A percentile compares a stretch with the other conserved stretches of the same genome.
Evolutionary conservation across 129 eudicot genomes (phyloP).

Genomic region (Cynara cardunculus): DNA sequence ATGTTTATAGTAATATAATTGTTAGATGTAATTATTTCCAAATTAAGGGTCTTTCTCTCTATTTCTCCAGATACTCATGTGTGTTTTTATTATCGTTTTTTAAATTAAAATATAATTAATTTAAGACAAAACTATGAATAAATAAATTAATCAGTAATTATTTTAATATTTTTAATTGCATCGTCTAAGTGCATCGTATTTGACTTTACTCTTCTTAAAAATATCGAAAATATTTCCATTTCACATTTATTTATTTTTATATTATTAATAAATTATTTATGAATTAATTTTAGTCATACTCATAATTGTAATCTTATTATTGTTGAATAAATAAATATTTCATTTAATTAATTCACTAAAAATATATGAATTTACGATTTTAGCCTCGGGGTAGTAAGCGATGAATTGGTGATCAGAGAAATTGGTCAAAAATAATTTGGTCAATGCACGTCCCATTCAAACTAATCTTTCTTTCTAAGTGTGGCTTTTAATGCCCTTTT

Average conservation of each 20-base stretch:
- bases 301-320: background rate
- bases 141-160: background rate
- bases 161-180: too few species aligned
- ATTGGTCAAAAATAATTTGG: slow-evolving; percentile 26
- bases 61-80: slow-evolving; percentile 6
- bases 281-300: background rate
- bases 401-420: slow-evolving; percentile 24
- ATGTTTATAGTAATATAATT: slow-evolving; percentile 14
- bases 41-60: slow-evolving; percentile 7
- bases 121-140: background rate
- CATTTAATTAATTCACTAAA: background rate
- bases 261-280: too few species aligned
- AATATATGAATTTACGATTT: background rate
- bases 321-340: background rate
- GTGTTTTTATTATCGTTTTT: background rate
- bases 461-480: slow-evolving; percentile 33
- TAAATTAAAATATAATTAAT: background rate
- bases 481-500: slow-evolving; percentile 50
- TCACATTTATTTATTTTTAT: too few species aligned
- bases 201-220: background rate
- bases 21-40: slow-evolving; percentile 31
- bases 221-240: too few species aligned
- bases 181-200: background rate
- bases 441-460: slow-evolving; percentile 60
- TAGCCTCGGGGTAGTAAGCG: slow-evolving; percentile 2